phyloP scores from a whole-genome alignment of 495 filamentous ascomycete species.

The Astrothelium subdiscretum region DNA sequence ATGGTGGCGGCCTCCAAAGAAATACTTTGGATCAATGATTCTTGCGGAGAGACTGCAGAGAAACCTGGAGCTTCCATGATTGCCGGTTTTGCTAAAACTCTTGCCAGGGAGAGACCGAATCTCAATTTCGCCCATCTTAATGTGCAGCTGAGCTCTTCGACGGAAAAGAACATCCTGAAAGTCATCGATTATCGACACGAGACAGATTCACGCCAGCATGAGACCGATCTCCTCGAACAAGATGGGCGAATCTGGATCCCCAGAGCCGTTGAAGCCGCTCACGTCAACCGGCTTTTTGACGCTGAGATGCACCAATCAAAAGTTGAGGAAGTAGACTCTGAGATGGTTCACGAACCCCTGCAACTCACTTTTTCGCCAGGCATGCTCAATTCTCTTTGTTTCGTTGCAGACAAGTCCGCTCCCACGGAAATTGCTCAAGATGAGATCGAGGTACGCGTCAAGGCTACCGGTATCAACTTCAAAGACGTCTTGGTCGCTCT shows the following conservation, averaged over 20 bases:
- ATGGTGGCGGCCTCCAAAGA: background rate
- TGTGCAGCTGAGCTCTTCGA: background rate
- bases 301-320: background rate
- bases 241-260: no score
- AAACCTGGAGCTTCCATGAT: background rate
- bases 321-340: background rate
- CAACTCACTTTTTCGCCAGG: background rate
- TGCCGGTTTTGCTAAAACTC: background rate
- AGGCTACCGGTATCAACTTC: conserved; percentile 4
- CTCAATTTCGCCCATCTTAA: background rate
- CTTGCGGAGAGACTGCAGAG: background rate
- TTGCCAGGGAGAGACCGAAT: background rate
- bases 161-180: background rate
- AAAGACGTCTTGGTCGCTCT: background rate
- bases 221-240: no score
- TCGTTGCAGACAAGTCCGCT: background rate
- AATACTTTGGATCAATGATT: background rate
- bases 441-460: conserved; percentile 1
- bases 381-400: conserved; percentile 1
- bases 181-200: background rate
- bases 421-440: background rate
- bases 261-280: no score
- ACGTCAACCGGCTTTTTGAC: no score
- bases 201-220: no score
- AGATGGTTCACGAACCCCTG: background rate